phyloP scores from a whole-genome alignment of 352 stramenopile species.

The Phytophthora colocasiae region DNA sequence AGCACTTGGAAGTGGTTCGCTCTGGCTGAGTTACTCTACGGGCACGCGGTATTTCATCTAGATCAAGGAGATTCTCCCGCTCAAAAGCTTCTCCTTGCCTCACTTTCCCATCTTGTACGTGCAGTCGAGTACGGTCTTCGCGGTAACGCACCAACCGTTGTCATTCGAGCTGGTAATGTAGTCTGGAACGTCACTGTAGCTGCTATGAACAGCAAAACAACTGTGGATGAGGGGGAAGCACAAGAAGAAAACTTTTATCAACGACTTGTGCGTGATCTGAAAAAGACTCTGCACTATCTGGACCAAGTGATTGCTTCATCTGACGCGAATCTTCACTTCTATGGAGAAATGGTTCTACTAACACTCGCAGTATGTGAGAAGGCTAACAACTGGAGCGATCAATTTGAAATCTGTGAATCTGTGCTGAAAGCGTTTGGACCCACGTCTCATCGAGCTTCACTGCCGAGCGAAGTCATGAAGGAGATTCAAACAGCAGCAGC shows the following conservation, averaged over 20 bases:
- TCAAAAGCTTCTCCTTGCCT: conserved; percentile 58
- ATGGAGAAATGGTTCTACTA: conserved; percentile 67
- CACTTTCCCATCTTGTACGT: conserved; percentile 64
- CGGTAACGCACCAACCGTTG: conserved; percentile 23
- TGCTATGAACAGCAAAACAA: conserved; percentile 29
- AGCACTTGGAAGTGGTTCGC: conserved; percentile 75
- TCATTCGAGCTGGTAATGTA: conserved; percentile 62
- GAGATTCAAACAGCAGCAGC: conserved; percentile 61
- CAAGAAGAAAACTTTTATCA: conserved; percentile 33
- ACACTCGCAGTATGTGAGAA: conserved; percentile 63
- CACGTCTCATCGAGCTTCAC: conserved; percentile 14
- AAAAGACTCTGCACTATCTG: conserved; percentile 34
- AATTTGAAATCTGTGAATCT: conserved; percentile 46
- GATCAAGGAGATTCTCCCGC: conserved; percentile 44
- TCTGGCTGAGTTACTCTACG: conserved; percentile 68
- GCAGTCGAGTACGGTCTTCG: conserved; percentile 49
- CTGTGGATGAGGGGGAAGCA: conserved; percentile 20
- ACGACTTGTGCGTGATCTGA: conserved; percentile 30
- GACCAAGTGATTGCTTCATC: conserved; percentile 20
- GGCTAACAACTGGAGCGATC: conserved; percentile 49
- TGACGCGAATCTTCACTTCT: conserved; percentile 26
- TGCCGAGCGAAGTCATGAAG: conserved; percentile 43
- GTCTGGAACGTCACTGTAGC: conserved; percentile 83
- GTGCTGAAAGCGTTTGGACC: conserved; percentile 32
- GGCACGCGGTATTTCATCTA: conserved; percentile 58